A percentile compares a stretch with the other conserved stretches of the same genome.
These are phyloP conservation scores for Chalaropsis ovoidea DNA, from an alignment of 2,329 filamentous ascomycete species.

Conservation along the genomic window DNA sequence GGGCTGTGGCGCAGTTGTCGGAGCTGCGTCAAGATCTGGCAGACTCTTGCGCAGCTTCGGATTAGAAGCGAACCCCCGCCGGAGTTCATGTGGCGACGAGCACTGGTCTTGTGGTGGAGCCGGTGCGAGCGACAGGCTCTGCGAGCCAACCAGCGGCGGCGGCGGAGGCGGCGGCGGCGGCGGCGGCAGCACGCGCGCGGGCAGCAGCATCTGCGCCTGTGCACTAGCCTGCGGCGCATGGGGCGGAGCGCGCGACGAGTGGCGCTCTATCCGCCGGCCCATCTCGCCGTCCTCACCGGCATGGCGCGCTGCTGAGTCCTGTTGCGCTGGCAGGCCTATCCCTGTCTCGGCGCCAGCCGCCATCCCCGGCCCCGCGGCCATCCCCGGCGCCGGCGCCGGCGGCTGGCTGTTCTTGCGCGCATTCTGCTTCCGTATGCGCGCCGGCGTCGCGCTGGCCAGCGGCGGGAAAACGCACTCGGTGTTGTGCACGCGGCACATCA, in stretches of 20 bases:
- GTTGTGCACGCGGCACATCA: constrained; percentile 49
- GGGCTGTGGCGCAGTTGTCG: not conserved
- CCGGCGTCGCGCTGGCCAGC: constrained; percentile 27
- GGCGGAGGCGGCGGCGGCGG: not conserved
- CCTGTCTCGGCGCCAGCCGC: not conserved
- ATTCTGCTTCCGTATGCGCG: constrained; percentile 25
- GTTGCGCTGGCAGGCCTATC: not conserved
- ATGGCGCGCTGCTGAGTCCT: not conserved
- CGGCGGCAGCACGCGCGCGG: not conserved
- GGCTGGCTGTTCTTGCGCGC: constrained; percentile 15
- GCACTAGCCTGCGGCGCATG: not conserved
- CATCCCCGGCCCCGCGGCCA: not conserved
- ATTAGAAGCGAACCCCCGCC: not conserved
- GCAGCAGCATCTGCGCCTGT: not conserved
- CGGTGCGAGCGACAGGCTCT: not conserved
- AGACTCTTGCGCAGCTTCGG: not conserved
- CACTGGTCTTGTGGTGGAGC: not conserved
- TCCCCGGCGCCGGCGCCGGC: not conserved
- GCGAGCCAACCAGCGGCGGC: not conserved
- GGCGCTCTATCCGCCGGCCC: not conserved
- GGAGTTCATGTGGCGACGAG: not conserved
- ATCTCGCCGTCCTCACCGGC: not conserved
- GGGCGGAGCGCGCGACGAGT: not conserved
- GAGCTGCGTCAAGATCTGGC: not conserved
- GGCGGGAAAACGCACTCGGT: constrained; percentile 47